These are phyloP conservation scores for Lasiodiplodia hormozganensis DNA, from an alignment of 2,329 filamentous ascomycete species.

Conservation along the genomic window DNA sequence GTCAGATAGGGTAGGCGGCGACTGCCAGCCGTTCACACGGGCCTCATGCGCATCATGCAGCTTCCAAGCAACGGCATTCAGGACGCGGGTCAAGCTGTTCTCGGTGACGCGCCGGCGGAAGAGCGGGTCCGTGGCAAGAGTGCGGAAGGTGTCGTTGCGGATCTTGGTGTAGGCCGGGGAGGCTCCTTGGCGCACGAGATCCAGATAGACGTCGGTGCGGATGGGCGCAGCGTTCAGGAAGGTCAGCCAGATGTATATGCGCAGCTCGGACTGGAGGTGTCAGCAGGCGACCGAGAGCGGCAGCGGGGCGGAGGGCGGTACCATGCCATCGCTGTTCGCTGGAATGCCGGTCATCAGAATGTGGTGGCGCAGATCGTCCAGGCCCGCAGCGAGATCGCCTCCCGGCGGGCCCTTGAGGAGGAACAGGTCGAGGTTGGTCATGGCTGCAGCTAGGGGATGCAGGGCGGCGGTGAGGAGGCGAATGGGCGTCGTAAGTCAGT, in stretches of 20 bases:
- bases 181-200: slow-evolving; percentile 88
- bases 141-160: slow-evolving; percentile 97
- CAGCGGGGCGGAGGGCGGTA: slow-evolving; percentile 48
- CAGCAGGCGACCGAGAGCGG: slow-evolving; percentile 19
- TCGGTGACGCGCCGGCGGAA: slow-evolving; percentile 96
- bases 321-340: slow-evolving; percentile 82
- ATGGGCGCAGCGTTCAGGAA: slow-evolving; percentile 87
- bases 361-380: slow-evolving; percentile 75
- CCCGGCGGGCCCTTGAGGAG: slow-evolving; percentile 80
- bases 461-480: not conserved
- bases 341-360: slow-evolving; percentile 79
- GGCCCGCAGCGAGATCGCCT: slow-evolving; percentile 69
- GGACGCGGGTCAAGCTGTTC: slow-evolving; percentile 88
- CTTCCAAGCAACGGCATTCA: slow-evolving; percentile 95
- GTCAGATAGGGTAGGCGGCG: slow-evolving; percentile 56
- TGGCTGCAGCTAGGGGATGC: slow-evolving; percentile 32
- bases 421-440: slow-evolving; percentile 70
- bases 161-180: slow-evolving; percentile 97
- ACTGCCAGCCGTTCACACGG: slow-evolving; percentile 59
- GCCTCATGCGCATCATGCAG: slow-evolving; percentile 79
- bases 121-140: slow-evolving; percentile 93
- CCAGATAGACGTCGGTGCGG: slow-evolving; percentile 85
- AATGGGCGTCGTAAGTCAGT: slow-evolving; percentile 8
- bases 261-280: slow-evolving; percentile 74
- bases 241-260: slow-evolving; percentile 96